Evolutionary conservation across 306 rosid species (phyloP), one percentile per base, ranked within the genome.

Genomic region (Gastrolobium villosum): DNA sequence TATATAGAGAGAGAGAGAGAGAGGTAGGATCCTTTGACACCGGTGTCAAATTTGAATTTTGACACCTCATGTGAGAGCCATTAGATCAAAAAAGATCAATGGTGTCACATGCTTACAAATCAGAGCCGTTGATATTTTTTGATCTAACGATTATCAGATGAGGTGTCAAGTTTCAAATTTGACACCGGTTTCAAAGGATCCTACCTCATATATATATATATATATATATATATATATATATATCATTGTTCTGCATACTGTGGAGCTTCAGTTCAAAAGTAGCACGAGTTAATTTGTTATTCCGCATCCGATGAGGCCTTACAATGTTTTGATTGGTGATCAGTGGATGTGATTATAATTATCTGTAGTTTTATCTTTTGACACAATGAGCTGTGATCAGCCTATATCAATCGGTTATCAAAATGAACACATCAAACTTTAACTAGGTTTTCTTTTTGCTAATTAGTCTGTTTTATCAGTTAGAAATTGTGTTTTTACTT

Each of bases 401-500:
- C 63, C 40, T 41, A 10, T 26, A 34, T 60, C 15, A 40, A 4
- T 78, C 48, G 61, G 45, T 26, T 34, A 2, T 35, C 36, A n/a
- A 76, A 31, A 13, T 57, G 60, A 81, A 59, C 3, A 6, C 49
- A 6, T 31, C 35, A 15, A n/a, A 34, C 39, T 32, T 54, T 55
- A 37, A 40, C 10, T 37, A 59, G 37, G 20, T 4, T 70, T 74
- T 67, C n/a, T 0, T 74, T 60, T 50, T 35, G 35, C 49, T 35
- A 41, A 59, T 7, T 28, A 34, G 45, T 50, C 34, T 49, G 70
- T 37, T 59, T 60, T 60, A 2, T 28, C 15, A 9, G 26, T 32
- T 61, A 26, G 57, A 70, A 70, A 10, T 50, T 55, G 59, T 37
- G 35, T 39, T 53, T 63, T 63, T 6, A 34, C 61, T 31, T 80